Percentiles rank a stretch among this genome's conserved stretches.
Evolutionary conservation across 192 early-diverging fungal species (phyloP).

Genomic region (Phycomyces nitens): DNA sequence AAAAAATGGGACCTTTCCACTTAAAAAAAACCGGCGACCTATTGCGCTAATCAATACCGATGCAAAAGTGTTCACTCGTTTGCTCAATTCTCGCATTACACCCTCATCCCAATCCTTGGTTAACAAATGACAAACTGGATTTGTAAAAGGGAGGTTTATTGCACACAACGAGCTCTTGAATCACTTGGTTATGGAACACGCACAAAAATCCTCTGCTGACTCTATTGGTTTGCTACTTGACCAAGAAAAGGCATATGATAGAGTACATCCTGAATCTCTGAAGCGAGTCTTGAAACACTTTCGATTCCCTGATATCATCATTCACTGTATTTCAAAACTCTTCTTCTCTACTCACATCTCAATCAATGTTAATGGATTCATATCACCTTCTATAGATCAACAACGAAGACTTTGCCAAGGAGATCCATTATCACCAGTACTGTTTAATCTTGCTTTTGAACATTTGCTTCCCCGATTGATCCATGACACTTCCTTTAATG

Average conservation of each 20-base stretch:
- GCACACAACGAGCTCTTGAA: constrained; percentile 8
- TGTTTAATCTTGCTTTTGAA: constrained; percentile 29
- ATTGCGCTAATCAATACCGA: constrained; percentile 16
- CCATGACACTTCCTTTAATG: no score
- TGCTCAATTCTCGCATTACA: constrained; percentile 1
- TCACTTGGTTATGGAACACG: no score
- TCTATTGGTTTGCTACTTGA: no score
- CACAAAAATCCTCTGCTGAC: no score
- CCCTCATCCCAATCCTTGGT: not conserved
- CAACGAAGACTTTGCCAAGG: constrained; percentile 30
- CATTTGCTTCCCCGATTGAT: constrained; percentile 6
- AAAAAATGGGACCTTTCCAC: constrained; percentile 26
- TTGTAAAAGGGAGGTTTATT: constrained; percentile 10
- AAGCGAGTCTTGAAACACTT: not conserved
- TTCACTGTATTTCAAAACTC: not conserved
- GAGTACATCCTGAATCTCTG: no score
- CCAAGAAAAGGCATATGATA: no score
- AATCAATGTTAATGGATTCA: constrained; percentile 20
- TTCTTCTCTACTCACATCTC: constrained; percentile 14
- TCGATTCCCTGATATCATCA: no score
- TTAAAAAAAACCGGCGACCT: constrained; percentile 21
- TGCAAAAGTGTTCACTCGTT: constrained; percentile 22
- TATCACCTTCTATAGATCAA: constrained; percentile 14
- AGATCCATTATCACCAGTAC: constrained; percentile 30
- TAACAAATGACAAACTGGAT: constrained; percentile 17